Base-by-base conservation (phyloP, 306 rosid genomes). In the Coriaria nepalensis region DNA sequence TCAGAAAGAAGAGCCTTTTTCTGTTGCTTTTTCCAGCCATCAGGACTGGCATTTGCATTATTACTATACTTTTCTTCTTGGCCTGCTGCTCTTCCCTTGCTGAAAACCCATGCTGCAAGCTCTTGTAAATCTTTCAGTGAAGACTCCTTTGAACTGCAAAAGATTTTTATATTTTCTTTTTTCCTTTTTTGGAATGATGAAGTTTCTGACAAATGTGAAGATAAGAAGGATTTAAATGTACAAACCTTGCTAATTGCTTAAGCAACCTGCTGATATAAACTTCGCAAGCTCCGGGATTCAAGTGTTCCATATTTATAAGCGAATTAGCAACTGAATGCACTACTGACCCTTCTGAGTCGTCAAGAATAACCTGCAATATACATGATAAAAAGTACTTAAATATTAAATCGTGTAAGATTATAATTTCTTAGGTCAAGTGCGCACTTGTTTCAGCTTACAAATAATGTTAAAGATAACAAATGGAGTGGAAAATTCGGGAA, bases 91-190 rank as follows among this genome's bases (percentile, higher is more conserved):
- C 75, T 79, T 38, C 64, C 69, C 63, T 68, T 68, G n/a, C 56
- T 48, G 58, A 82, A 86, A 53, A 78, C 14, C 41, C 70, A 75
- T 46, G 73, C 62, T 5, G 94, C 96, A 10, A 75, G 61, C 55
- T 79, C 93, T 61, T 82, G 85, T 29, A 92, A 72, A 59, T 82
- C 94, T 54, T 82, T 92, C 74, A 85, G 42, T 38, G 93, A 72
- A 52, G 85, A 64, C 59, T 86, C 94, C 68, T 72, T 78, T 33
- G 96, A 71, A 70, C 98, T 86, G 85, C 73, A 58, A 42, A 64
- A 29, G 13, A 35, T 42, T 37, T 56, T 40, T 37, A 47, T 44
- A 34, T 67, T 6, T 47, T 35, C 56, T 47, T 58, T 35, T 15
- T 33, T 57, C 11, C 10, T 8, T 40, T 32, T 14, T 2, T 44